A percentile compares a stretch with the other conserved stretches of the same genome.
Conservation (phyloP, 1,284 basidiomycete species). For the Sutorius eximius region DNA sequence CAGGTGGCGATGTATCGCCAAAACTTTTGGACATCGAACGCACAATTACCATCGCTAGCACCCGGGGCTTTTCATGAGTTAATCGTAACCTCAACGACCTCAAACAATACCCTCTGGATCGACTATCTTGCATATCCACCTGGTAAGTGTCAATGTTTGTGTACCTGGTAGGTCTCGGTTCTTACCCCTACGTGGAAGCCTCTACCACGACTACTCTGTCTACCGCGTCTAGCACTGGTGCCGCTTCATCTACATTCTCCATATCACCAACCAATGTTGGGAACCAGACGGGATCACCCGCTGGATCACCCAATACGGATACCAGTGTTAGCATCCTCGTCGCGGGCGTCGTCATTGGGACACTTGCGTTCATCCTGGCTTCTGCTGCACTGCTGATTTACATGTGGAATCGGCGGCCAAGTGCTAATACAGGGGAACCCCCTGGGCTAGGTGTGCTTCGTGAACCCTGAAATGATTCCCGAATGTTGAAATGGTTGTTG, state of each 20-base stretch:
- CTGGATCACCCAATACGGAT: not conserved
- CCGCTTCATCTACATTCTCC: not conserved
- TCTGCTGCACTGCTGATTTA: not conserved
- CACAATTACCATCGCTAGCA: not conserved
- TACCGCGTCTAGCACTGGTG: no score
- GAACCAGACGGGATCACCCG: not conserved
- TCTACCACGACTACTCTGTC: not conserved
- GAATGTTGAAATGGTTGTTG: not conserved
- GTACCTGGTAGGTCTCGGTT: not conserved
- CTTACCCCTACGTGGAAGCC: not conserved
- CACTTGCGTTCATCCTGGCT: not conserved
- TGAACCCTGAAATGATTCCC: not conserved
- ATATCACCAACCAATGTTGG: not conserved
- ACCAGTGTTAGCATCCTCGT: not conserved
- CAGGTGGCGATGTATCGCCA: constrained; percentile 2
- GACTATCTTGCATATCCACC: not conserved
- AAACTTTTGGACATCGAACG: not conserved
- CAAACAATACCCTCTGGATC: not conserved
- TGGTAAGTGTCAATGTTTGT: not conserved
- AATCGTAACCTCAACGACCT: not conserved
- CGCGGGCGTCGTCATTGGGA: not conserved
- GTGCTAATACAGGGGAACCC: not conserved
- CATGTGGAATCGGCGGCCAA: not conserved
- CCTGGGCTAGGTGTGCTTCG: not conserved
- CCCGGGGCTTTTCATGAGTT: not conserved